These are phyloP conservation scores for Polymyxa betae DNA, from an alignment of 208 protist genomes.

Conservation along the genomic window DNA sequence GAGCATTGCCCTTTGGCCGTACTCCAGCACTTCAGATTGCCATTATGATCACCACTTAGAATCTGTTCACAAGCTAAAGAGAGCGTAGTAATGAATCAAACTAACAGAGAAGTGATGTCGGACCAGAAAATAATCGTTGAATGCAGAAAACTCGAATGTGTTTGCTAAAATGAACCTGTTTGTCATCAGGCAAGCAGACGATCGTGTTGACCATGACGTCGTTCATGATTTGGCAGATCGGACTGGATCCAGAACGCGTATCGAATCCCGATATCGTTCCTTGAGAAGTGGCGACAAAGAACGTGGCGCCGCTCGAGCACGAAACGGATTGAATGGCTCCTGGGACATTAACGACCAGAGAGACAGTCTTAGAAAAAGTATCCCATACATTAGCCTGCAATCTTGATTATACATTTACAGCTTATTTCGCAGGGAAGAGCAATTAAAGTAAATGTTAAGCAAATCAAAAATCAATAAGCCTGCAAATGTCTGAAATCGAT, in stretches of 20 bases:
- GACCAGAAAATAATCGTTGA: no score
- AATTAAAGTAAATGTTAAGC: no score
- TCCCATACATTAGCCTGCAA: not conserved
- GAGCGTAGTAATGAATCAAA: no score
- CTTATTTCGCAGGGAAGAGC: no score
- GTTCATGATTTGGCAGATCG: slow-evolving; percentile 10
- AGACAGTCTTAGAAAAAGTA: not conserved
- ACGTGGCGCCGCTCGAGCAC: not conserved
- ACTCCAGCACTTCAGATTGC: slow-evolving; percentile 15
- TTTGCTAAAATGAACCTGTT: not conserved
- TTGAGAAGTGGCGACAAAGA: slow-evolving; percentile 21
- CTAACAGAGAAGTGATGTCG: no score
- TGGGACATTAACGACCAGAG: not conserved
- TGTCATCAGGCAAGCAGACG: not conserved
- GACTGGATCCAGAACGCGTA: not conserved
- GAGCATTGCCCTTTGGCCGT: not conserved
- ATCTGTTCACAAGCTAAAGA: not conserved
- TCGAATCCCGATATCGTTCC: not conserved
- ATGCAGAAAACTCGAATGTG: no score
- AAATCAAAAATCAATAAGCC: no score
- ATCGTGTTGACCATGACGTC: slow-evolving; percentile 42
- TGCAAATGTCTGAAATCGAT: no score
- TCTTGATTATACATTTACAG: not conserved
- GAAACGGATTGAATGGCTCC: not conserved
- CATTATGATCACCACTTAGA: slow-evolving; percentile 20